Conservation (phyloP, 2,329 filamentous ascomycete species). For the Graphilbum ipis-grandicollis region DNA sequence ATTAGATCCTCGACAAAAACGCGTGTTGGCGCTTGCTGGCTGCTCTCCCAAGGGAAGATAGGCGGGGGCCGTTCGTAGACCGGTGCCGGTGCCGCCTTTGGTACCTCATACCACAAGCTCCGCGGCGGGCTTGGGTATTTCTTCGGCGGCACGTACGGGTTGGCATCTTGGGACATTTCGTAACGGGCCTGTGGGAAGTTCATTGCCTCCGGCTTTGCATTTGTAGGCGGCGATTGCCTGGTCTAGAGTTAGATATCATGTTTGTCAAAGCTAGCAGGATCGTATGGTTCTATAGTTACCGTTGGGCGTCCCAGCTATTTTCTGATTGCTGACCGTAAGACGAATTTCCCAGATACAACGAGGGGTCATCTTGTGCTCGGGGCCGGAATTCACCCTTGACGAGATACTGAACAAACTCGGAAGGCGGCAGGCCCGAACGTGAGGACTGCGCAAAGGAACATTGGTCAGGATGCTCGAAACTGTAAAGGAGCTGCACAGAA, state of each 20-base stretch:
- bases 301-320: conserved; percentile 35
- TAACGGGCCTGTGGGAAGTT: conserved; percentile 70
- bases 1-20: conserved; percentile 37
- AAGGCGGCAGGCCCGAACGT: conserved; percentile 1
- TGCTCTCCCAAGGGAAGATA: conserved; percentile 83
- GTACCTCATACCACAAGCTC: conserved; percentile 79
- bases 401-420: conserved; percentile 31
- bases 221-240: conserved; percentile 43
- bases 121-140: conserved; percentile 69
- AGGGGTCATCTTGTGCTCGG: conserved; percentile 18
- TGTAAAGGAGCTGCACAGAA: too few species aligned
- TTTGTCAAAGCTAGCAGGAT: neutral
- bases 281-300: conserved; percentile 18
- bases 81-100: conserved; percentile 40
- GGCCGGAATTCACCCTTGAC: conserved; percentile 36
- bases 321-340: conserved; percentile 14
- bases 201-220: conserved; percentile 68
- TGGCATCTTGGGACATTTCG: conserved; percentile 60
- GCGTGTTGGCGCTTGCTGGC: conserved; percentile 44
- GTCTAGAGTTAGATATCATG: conserved; percentile 9
- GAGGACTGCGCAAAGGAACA: neutral
- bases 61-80: conserved; percentile 39
- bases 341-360: conserved; percentile 10
- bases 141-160: conserved; percentile 59
- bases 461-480: neutral